Evolutionary conservation across 73 alveolate genomes (phyloP), one percentile per base, ranked within the genome.

Genomic region (Tetrahymena malaccensis): DNA sequence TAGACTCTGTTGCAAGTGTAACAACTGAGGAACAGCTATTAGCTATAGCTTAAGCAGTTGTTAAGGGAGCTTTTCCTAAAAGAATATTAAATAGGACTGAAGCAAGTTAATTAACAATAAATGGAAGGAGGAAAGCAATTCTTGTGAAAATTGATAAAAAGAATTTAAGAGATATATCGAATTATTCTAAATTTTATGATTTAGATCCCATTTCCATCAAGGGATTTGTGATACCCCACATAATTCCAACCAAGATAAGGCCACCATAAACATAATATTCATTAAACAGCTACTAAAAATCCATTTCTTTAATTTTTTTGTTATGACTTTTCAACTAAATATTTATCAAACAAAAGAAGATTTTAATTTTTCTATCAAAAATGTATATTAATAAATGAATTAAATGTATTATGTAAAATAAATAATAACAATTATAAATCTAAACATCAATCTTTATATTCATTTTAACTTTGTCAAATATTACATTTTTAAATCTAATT

Each of bases 171-270:
- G 89, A 70, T 19, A 70, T 70, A 38, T 96, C 95, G 33, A 70
- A 55, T 10, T 94, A 37, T 84, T 94, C 95, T 40, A 95, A 58
- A 43, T 96, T 38, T 89, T 93, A 43, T 38, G 94, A 38, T 34
- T 94, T 96, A n/a, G 97, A 93, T 31, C 98, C 98, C 43, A 55
- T 85, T 94, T 97, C 98, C 96, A 97, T 93, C 40, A 96, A 94
- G 17, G 98, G 97, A 58, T 97, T 96, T 13, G 98, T 97, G 6
- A 95, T 55, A 27, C 98, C 98, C 98, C 98, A 97, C 43, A 97
- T 55, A 17, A 93, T 22, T 38, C 98, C 98, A 11, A 97, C 98
- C 17, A 95, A 56, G 33, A 95, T 34, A 35, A 95, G 94, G 2
- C 97, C 97, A 16, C 89, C 89, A n/a, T 70, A 70, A 31, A 70